These are phyloP conservation scores for Corymbia calophylla DNA, from an alignment of 441 rosid genomes.

Conservation along the genomic window DNA sequence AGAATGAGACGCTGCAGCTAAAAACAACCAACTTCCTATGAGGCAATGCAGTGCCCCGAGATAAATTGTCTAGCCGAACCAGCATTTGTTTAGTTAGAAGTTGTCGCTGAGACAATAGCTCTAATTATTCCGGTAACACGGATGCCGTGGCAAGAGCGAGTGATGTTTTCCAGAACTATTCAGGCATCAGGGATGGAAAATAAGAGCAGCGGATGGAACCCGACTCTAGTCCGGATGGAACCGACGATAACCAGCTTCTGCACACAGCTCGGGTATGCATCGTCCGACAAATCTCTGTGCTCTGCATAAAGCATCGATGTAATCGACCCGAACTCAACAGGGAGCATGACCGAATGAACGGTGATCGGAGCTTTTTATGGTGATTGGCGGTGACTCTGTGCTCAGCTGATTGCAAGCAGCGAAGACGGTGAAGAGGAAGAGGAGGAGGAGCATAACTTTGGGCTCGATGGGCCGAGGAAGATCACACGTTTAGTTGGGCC, in stretches of 20 bases:
- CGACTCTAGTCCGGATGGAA: not conserved
- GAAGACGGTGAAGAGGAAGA: not conserved
- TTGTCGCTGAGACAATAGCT: constrained; percentile 83
- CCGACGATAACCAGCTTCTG: not conserved
- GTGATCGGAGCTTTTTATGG: not conserved
- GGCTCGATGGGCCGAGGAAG: not conserved
- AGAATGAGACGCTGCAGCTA: not conserved
- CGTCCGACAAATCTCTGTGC: not conserved
- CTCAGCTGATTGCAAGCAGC: not conserved
- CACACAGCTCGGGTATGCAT: not conserved
- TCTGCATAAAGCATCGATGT: not conserved
- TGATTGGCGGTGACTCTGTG: not conserved
- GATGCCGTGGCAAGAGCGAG: constrained; percentile 43
- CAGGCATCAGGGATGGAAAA: constrained; percentile 6
- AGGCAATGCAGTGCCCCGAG: constrained; percentile 47
- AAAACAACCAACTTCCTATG: not conserved
- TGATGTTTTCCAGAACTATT: constrained; percentile 27
- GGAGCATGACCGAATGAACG: not conserved
- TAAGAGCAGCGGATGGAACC: not conserved
- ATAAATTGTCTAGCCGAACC: constrained; percentile 37
- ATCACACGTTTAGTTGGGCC: not conserved
- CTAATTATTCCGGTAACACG: constrained; percentile 68
- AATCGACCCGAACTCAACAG: not conserved
- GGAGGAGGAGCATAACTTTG: not conserved
- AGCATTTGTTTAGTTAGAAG: constrained; percentile 43